Base-by-base conservation (phyloP, 345 rosid genomes). In the Lagerstroemia speciosa region DNA sequence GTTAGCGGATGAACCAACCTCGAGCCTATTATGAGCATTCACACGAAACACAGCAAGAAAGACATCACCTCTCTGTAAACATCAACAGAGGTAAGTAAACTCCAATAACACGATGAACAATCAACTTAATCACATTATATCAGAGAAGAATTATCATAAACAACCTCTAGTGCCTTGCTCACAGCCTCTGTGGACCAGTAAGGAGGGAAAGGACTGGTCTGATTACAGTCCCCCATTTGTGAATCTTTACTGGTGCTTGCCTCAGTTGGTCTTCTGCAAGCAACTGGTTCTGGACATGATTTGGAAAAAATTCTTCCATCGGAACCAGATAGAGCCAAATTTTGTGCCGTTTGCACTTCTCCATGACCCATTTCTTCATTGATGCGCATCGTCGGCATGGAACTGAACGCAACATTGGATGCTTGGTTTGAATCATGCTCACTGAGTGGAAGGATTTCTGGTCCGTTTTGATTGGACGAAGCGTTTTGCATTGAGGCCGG, bases 21-120 rank as follows among this genome's bases (percentile, higher is more conserved):
- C 98, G 8, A 66, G 74, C 66, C 85, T 78, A 70, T 91, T 89
- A 81, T 93, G 86, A 71, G 96, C 96, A 87, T 93, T 93, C 72
- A 87, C 94, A 68, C 74, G 87, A 80, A 86, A 86, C 55, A 71
- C 64, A 7, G 91, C 89, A 80, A 79, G 86, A 60, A 87, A 91
- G 62, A 80, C 92, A 76, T 89, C 89, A 50, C 94, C 89, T 66
- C 77, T 87, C 97, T 93, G 88, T 60, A 78, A 38, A 41, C 61
- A 76, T 57, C 36, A 64, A 38, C 27, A 71, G 45, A 24, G n/a
- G n/a, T n/a, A 26, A 37, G n/a, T 67, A 12, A 67, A 3, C 52
- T 22, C 45, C 24, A 40, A 30, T 27, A 60, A 8, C 43, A 45
- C 5, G 16, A 15, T 14, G 26, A 29, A 17, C 10, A 37, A 26